phyloP scores from a whole-genome alignment of 306 rosid genomes.

The Heteromeles arbutifolia region DNA sequence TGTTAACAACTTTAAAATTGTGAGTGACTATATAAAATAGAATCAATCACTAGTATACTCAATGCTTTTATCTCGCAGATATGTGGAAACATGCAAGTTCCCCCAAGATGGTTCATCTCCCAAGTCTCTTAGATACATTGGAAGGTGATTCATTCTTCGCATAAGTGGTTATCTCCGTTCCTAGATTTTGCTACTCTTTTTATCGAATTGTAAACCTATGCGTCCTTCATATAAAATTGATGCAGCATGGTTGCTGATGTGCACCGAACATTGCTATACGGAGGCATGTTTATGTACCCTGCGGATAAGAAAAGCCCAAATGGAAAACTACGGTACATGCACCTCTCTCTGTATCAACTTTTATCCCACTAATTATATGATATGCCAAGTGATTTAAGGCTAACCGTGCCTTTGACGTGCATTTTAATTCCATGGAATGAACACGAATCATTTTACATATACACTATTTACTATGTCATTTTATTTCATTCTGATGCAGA shows the following conservation, averaged over 20 bases:
- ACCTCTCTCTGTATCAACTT: not conserved
- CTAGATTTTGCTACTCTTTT: not conserved
- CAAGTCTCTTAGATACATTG: constrained; percentile 89
- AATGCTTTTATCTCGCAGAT: constrained; percentile 30
- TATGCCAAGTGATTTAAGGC: not conserved
- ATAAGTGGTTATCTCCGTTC: not conserved
- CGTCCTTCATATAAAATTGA: not conserved
- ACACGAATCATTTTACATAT: too few species aligned
- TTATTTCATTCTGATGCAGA: too few species aligned
- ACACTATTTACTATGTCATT: too few species aligned
- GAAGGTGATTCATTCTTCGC: constrained; percentile 45
- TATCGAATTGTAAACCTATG: not conserved
- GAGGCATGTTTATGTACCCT: constrained; percentile 90
- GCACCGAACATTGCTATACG: constrained; percentile 95
- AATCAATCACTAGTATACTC: too few species aligned
- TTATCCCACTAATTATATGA: too few species aligned
- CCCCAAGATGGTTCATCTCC: constrained; percentile 79
- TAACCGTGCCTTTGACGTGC: too few species aligned
- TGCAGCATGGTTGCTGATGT: constrained; percentile 97
- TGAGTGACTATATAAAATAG: constrained; percentile 2
- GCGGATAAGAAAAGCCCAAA: constrained; percentile 85
- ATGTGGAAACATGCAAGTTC: constrained; percentile 78
- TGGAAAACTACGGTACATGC: constrained; percentile 78
- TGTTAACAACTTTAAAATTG: not conserved
- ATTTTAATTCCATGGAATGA: too few species aligned